These are phyloP conservation scores for Ascochyta koolunga DNA, from an alignment of 2,329 filamentous ascomycete species.

Conservation along the genomic window DNA sequence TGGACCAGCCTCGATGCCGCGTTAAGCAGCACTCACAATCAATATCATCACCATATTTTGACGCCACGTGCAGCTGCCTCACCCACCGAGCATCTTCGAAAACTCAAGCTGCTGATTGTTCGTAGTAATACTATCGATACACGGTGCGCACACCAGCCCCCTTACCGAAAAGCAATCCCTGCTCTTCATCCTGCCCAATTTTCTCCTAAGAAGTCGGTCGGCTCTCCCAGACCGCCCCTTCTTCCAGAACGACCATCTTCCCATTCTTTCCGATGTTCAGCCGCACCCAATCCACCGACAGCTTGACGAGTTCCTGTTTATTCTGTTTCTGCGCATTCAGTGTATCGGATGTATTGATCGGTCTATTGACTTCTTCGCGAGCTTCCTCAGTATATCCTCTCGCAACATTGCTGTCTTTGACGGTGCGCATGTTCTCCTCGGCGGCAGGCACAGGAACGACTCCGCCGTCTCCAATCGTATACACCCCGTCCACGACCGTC, in stretches of 20 bases:
- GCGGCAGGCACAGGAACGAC: no score
- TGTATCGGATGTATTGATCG: not conserved
- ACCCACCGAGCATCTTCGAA: not conserved
- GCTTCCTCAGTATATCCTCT: not conserved
- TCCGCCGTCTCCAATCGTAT: not conserved
- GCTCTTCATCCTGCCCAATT: no score
- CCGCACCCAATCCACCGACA: not conserved
- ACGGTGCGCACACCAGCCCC: no score
- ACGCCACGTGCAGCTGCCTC: not conserved
- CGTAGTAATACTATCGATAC: no score
- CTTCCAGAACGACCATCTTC: not conserved
- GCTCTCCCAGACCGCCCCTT: not conserved
- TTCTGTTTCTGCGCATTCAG: not conserved
- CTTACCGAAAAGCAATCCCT: no score
- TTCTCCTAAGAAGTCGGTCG: no score
- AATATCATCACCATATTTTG: not conserved
- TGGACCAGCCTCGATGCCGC: not conserved
- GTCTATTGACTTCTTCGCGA: not conserved
- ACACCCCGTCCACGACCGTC: not conserved
- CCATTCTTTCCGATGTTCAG: not conserved
- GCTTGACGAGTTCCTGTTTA: not conserved
- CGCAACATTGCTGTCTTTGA: not conserved
- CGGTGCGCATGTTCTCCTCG: no score
- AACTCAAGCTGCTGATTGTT: no score
- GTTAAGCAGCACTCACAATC: not conserved